Base-by-base conservation (phyloP, 2,329 filamentous ascomycete species). In the Biscogniauxia sp. region DNA sequence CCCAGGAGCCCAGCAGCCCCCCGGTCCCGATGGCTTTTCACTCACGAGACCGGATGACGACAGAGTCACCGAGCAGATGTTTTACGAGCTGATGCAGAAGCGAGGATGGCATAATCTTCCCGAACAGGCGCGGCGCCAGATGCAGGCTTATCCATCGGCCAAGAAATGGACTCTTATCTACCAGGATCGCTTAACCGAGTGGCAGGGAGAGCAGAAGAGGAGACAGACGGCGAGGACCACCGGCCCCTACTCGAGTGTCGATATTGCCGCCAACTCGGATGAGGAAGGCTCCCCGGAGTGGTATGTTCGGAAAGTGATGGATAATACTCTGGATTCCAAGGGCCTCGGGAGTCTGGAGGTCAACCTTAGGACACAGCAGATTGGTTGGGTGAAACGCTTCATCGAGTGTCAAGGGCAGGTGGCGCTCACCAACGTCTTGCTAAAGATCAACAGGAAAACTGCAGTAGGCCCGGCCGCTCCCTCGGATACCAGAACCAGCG, bases 131-230 rank as follows among this genome's bases (percentile, higher is more conserved):
- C 87, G 90, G 68, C 85, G 94, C 63, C 95, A 98, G 79, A 98
- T 99, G 94, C 86, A 95, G 77, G 93, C 93, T 45, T 98, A 99
- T 74, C 92, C 93, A 15, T 86, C 95, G 8, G 86, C 88, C 66
- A 98, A 98, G 82, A 99, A 98, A 78, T 99, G 95, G 95, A 97
- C 93, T 1, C 80, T 99, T 61, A 90, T 99, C 56, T 90, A 98
- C 74, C 94, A 99, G 77, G 95, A 99, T 78, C 89, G 92, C 64
- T 82, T 99, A 69, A 92, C 92, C 6, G 94, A 98, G 76, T 91
- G 89, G 84, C 93, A 98, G 80, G 92, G 93, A 51, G 94, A 98
- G 73, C 92, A 97, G 77, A 97, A 94, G 77, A 87, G 93, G 68
- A 84, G 91, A 68, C 86, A 89, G 69, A 90, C 91, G 57, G 86